Evolutionary conservation across 306 rosid species (phyloP).

Genomic region (Cucumis melo): DNA sequence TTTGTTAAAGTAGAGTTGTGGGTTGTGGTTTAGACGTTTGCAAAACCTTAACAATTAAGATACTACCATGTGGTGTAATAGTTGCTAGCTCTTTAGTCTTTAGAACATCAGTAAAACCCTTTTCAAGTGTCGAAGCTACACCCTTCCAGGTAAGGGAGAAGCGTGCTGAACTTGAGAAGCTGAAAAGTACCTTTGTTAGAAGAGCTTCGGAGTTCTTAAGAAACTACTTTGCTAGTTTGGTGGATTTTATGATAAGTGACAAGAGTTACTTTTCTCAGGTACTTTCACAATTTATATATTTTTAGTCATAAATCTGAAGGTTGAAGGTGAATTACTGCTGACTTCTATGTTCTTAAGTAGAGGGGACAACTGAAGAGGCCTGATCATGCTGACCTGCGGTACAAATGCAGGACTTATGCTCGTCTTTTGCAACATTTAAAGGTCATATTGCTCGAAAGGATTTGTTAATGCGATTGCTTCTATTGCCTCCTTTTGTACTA

Average conservation of each 20-base stretch:
- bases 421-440: constrained; percentile 81
- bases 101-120: neutral
- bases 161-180: constrained; percentile 70
- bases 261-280: constrained; percentile 94
- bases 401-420: constrained; percentile 87
- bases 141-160: constrained; percentile 76
- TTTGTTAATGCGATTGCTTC: neutral
- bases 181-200: constrained; percentile 69
- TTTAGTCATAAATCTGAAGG: constrained; percentile 6
- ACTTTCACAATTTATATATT: constrained; percentile 4
- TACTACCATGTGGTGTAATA: neutral
- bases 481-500: neutral
- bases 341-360: constrained; percentile 31
- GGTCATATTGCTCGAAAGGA: constrained; percentile 27
- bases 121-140: constrained; percentile 9
- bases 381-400: constrained; percentile 89
- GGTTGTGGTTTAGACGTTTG: neutral
- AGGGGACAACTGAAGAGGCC: constrained; percentile 96
- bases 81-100: neutral
- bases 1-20: neutral
- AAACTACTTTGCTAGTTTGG: constrained; percentile 68
- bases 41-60: neutral
- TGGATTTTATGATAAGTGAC: constrained; percentile 81
- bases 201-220: constrained; percentile 69
- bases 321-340: constrained; percentile 12